Conservation (phyloP, 1,284 basidiomycete species). For the Quambalaria eucalypti region DNA sequence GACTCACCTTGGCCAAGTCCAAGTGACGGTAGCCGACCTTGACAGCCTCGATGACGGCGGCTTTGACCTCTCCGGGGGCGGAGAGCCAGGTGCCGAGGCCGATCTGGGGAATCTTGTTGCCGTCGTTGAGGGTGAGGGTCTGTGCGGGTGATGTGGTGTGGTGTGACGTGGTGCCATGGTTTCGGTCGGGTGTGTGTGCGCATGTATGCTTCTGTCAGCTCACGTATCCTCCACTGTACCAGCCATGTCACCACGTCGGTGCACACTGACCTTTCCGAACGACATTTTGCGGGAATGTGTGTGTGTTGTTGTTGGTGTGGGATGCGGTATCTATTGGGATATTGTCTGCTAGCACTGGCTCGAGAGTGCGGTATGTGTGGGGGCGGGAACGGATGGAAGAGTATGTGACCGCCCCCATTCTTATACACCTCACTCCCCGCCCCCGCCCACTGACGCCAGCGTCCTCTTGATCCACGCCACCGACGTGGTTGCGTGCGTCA, state of each 20-base stretch:
- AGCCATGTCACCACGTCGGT: background rate
- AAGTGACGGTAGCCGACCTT: conserved; percentile 40
- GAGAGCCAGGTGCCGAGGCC: conserved; percentile 77
- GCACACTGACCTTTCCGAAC: background rate
- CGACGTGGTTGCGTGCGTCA: too few species aligned
- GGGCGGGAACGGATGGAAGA: too few species aligned
- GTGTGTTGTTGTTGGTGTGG: too few species aligned
- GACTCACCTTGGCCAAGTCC: conserved; percentile 36
- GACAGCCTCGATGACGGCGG: conserved; percentile 50
- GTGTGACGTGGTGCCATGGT: background rate
- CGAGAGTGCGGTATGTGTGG: too few species aligned
- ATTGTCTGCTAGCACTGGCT: too few species aligned
- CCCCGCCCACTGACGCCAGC: too few species aligned
- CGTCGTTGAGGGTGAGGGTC: conserved; percentile 38
- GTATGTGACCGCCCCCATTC: too few species aligned
- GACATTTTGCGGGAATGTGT: too few species aligned
- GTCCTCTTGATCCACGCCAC: too few species aligned
- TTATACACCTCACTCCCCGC: too few species aligned
- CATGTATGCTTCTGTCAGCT: background rate
- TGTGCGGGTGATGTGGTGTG: background rate
- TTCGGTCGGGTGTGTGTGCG: background rate
- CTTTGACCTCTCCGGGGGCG: conserved; percentile 65
- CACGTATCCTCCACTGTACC: background rate
- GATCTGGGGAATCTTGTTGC: conserved; percentile 42
- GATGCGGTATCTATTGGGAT: too few species aligned